Conservation (phyloP, 495 filamentous ascomycete genomes). For the Hypoxylon cercidicola region DNA sequence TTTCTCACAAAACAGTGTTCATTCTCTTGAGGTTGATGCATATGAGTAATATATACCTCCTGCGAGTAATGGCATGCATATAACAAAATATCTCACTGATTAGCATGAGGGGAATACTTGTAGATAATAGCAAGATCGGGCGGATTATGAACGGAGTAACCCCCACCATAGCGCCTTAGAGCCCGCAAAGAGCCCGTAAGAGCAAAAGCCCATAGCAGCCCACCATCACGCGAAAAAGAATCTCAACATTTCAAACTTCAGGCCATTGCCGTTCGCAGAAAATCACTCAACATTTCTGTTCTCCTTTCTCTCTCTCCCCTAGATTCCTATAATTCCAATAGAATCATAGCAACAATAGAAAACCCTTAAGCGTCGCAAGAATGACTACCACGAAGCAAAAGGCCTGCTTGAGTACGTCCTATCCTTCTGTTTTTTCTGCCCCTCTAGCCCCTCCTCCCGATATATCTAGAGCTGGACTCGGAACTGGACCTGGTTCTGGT, state of each 20-base stretch:
- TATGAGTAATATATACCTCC: no score
- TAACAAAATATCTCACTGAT: neutral
- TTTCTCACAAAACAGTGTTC: no score
- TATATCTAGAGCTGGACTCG: slow-evolving; percentile 12
- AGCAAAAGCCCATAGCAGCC: slow-evolving; percentile 27
- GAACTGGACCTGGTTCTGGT: neutral
- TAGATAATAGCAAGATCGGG: slow-evolving; percentile 17
- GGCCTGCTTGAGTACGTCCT: slow-evolving; percentile 84
- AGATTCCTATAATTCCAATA: slow-evolving; percentile 22
- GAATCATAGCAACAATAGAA: slow-evolving; percentile 21
- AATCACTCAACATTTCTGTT: slow-evolving; percentile 38
- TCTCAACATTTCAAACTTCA: slow-evolving; percentile 40
- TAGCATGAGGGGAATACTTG: slow-evolving; percentile 7
- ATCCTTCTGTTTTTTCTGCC: slow-evolving; percentile 24
- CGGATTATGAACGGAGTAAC: slow-evolving; percentile 25
- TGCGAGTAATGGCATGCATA: neutral
- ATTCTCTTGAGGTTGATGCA: no score
- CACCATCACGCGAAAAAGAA: slow-evolving; percentile 43
- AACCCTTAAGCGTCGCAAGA: slow-evolving; percentile 28
- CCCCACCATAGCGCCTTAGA: slow-evolving; percentile 46
- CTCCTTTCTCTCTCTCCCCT: slow-evolving; percentile 35
- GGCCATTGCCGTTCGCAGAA: slow-evolving; percentile 28
- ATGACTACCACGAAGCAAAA: slow-evolving; percentile 91
- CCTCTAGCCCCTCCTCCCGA: slow-evolving; percentile 26
- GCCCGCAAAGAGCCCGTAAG: slow-evolving; percentile 13